Conservation (phyloP, 164 flowering plant genomes). For the Liriodendron chinense region DNA sequence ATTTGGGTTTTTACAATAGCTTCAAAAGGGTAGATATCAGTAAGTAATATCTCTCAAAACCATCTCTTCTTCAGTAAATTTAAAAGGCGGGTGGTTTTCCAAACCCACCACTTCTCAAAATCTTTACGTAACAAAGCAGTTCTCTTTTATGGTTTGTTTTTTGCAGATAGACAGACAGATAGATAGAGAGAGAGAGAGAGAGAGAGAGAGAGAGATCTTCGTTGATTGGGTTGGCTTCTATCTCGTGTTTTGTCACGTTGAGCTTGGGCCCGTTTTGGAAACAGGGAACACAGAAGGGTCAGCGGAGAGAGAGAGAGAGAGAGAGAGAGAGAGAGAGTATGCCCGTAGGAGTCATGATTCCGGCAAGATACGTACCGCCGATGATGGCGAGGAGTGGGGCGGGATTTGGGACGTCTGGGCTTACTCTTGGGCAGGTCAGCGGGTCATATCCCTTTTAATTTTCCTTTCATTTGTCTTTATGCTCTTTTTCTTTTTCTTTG, state of each 20-base stretch:
- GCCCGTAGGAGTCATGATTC: conserved; percentile 26
- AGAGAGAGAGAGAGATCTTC: not conserved
- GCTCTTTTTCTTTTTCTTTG: not conserved
- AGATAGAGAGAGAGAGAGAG: not conserved
- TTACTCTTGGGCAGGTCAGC: conserved; percentile 25
- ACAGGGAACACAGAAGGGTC: not conserved
- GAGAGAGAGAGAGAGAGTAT: conserved; percentile 13
- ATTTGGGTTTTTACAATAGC: not conserved
- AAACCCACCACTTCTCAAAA: not conserved
- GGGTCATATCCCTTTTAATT: not conserved
- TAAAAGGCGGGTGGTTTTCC: not conserved
- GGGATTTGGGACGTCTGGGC: conserved; percentile 21
- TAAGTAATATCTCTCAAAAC: not conserved
- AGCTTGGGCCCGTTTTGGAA: not conserved
- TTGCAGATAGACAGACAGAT: conserved; percentile 1
- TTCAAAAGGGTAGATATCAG: not conserved
- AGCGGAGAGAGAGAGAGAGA: not conserved
- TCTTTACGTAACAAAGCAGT: not conserved
- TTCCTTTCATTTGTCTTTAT: not conserved
- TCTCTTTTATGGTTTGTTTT: not conserved
- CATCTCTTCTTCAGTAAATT: not conserved
- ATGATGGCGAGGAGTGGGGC: conserved; percentile 14
- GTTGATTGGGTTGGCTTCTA: not conserved
- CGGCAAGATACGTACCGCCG: conserved; percentile 16
- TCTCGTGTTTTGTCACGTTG: not conserved